Evolutionary conservation across 2,329 filamentous ascomycete species (phyloP).

Genomic region (Penicillium sp.): DNA sequence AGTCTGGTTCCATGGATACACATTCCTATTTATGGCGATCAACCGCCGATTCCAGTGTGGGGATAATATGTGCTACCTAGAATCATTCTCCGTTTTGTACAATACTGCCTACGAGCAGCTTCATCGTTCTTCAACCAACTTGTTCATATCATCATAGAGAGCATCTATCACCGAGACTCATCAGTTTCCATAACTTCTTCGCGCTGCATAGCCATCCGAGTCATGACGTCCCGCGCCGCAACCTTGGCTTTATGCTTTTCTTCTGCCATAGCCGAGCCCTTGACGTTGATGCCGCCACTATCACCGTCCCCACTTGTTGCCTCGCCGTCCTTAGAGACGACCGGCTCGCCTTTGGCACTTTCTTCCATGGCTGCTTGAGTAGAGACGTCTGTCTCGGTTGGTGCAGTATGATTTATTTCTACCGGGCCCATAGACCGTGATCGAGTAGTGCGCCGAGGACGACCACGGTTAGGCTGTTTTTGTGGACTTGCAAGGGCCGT

Average conservation of each 20-base stretch:
- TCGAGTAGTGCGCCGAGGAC: slow-evolving; percentile 15
- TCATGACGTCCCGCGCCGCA: slow-evolving; percentile 36
- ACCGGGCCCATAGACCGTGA: slow-evolving; percentile 9
- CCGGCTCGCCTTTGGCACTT: neutral
- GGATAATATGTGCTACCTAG: neutral
- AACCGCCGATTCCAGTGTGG: neutral
- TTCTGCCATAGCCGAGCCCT: slow-evolving; percentile 3
- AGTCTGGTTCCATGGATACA: neutral
- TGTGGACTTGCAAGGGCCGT: neutral
- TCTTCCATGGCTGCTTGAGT: neutral
- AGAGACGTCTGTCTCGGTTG: neutral
- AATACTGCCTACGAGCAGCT: neutral
- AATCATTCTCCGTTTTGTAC: neutral
- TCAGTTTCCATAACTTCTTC: slow-evolving; percentile 41
- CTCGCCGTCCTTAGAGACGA: neutral
- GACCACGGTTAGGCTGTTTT: slow-evolving; percentile 4
- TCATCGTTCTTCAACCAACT: neutral
- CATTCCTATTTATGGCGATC: neutral
- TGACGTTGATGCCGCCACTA: neutral
- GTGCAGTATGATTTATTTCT: neutral
- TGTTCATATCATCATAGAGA: neutral
- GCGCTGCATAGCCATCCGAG: slow-evolving; percentile 38
- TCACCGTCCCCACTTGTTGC: neutral
- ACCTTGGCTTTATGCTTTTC: slow-evolving; percentile 35
- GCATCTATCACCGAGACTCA: slow-evolving; percentile 16